Conservation (phyloP, 805 yeast species). For the Wickerhamomyces pijperi region DNA sequence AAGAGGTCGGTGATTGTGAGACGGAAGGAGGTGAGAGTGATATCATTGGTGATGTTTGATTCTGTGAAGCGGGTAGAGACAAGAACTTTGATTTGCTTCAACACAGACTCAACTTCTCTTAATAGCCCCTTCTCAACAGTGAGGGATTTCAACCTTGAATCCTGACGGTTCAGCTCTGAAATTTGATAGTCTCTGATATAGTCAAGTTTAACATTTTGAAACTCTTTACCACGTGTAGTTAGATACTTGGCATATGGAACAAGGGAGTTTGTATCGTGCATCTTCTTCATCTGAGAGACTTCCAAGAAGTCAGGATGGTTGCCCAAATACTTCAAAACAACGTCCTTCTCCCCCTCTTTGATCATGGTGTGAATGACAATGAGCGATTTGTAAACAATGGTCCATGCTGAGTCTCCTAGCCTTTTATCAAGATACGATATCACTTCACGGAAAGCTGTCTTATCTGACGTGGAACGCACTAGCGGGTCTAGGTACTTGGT, state of each 20-base stretch:
- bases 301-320: conserved; percentile 40
- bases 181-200: conserved; percentile 63
- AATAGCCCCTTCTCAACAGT: conserved; percentile 70
- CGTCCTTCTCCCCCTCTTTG: conserved; percentile 79
- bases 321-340: conserved; percentile 51
- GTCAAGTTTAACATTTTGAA: conserved; percentile 51
- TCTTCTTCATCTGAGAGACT: conserved; percentile 24
- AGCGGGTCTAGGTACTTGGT: conserved; percentile 94
- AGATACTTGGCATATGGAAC: conserved; percentile 66
- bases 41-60: conserved; percentile 74
- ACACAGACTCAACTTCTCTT: conserved; percentile 78
- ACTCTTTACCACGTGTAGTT: conserved; percentile 58
- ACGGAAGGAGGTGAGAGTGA: conserved; percentile 74
- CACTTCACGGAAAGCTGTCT: conserved; percentile 48
- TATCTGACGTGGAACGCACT: conserved; percentile 33
- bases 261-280: conserved; percentile 43
- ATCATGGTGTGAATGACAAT: conserved; percentile 84
- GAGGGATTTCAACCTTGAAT: conserved; percentile 53
- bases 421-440: conserved; percentile 54
- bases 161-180: conserved; percentile 29
- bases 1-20: conserved; percentile 84
- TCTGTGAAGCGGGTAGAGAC: conserved; percentile 68
- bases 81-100: conserved; percentile 67
- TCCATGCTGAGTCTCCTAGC: conserved; percentile 78
- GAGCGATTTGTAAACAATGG: conserved; percentile 77